Percentiles rank a stretch among this genome's conserved stretches.
Conservation (phyloP, 2,329 filamentous ascomycete species). For the Anthostomella pinea region DNA sequence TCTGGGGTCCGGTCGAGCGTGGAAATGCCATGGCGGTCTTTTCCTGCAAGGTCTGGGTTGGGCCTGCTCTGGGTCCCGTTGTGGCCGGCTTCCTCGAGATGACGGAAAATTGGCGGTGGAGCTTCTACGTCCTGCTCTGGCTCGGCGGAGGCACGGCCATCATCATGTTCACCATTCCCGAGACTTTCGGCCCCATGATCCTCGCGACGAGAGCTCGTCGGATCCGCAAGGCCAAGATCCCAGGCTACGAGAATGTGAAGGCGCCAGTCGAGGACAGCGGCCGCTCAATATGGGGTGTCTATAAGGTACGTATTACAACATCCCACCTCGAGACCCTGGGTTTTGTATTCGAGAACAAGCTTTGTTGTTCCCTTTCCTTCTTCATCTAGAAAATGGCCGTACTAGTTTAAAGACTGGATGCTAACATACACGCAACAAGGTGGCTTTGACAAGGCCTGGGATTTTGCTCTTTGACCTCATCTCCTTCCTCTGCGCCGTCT, state of each 20-base stretch:
- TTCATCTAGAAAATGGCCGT: too few relatives aligned
- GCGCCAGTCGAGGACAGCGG: constrained; percentile 47
- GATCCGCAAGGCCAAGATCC: constrained; percentile 46
- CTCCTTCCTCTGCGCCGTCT: constrained; percentile 49
- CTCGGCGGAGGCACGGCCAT: constrained; percentile 37
- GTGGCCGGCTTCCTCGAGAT: constrained; percentile 56
- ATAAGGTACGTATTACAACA: too few relatives aligned
- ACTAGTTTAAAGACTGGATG: too few relatives aligned
- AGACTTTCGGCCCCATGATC: constrained; percentile 51
- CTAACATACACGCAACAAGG: too few relatives aligned
- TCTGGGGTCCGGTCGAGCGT: constrained; percentile 51
- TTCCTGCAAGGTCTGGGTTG: constrained; percentile 51
- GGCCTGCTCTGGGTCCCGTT: constrained; percentile 46
- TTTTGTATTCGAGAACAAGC: too few relatives aligned
- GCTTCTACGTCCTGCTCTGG: constrained; percentile 47
- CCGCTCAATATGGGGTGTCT: too few relatives aligned
- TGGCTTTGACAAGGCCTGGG: constrained; percentile 53
- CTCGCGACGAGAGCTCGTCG: constrained; percentile 52
- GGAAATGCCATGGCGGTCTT: constrained; percentile 55
- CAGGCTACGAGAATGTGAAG: constrained; percentile 50
- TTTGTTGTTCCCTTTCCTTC: too few relatives aligned
- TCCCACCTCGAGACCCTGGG: too few relatives aligned
- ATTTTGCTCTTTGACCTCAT: constrained; percentile 53
- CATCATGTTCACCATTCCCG: constrained; percentile 56
- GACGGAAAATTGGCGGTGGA: constrained; percentile 53